Base-by-base conservation (phyloP, 192 early-diverging fungal species). In the Coemansia guatemalensis region DNA sequence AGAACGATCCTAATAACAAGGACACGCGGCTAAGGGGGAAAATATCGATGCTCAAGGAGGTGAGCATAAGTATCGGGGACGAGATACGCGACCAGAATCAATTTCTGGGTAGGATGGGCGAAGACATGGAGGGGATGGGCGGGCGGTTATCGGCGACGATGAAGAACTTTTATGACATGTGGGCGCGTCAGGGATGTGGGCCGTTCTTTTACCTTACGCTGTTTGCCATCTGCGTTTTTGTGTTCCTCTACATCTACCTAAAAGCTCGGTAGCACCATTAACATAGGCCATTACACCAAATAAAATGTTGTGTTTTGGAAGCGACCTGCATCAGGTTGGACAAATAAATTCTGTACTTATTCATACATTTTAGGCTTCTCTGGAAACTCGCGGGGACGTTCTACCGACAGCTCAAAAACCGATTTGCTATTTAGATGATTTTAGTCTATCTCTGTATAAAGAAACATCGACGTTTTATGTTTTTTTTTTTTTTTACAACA, bases 51-150 rank as follows among this genome's bases (percentile, higher is more conserved):
- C 70, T 82, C 33, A 69, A 67, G 58, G 74, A 82, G 57, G 67
- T 82, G n/a, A 75, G 69, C 54, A 75, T 82, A 32, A 82, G 58
- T 55, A 75, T 82, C 21, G 79, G 79, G 30, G 79, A 82, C 54
- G 74, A 82, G 58, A 82, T 82, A 47, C 69, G 70, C 41, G 79
- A 76, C 53, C 74, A 75, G 52, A 82, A 82, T 58, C 60, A 66
- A 63, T 82, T 82, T 56, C 54, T 82, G 24, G 58, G 50, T 3
- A 67, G 64, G 14, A 70, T 82, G 73, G 70, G 67, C 39, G 39
- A 72, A 39, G 74, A 75, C 48, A 75, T 82, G 67, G 70, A 75
- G 57, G 57, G 67, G 22, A 66, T 75, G 74, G 71, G 70, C 64
- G 65, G 56, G 6, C 74, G 70, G 11, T 51, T 82, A 61, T 52